Conservation (phyloP, 1,284 basidiomycete species). For the Trametes pubescens region DNA sequence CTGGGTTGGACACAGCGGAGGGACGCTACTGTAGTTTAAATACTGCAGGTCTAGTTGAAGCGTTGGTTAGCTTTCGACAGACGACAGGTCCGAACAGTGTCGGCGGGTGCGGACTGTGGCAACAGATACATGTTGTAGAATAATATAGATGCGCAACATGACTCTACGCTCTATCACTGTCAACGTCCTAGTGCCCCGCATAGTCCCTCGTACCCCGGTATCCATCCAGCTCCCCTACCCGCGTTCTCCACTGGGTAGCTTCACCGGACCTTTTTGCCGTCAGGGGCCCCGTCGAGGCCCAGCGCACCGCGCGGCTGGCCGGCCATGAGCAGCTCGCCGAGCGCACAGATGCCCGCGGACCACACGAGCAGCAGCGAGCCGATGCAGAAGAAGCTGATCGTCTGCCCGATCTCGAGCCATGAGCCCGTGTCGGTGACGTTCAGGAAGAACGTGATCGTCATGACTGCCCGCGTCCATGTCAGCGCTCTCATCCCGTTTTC, state of each 20-base stretch:
- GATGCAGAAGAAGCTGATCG: conserved; percentile 90
- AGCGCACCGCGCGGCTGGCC: conserved; percentile 17
- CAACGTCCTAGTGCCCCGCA: neutral
- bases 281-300: too few relatives aligned
- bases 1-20: neutral
- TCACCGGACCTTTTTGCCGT: neutral
- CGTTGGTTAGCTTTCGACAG: neutral
- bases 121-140: conserved; percentile 17
- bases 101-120: neutral
- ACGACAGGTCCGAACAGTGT: neutral
- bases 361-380: conserved; percentile 82
- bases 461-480: conserved; percentile 51
- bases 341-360: conserved; percentile 77
- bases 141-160: conserved; percentile 17
- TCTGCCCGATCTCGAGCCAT: conserved; percentile 92
- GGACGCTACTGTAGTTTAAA: neutral
- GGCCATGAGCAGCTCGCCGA: conserved; percentile 72
- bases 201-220: neutral
- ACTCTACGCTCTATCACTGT: neutral
- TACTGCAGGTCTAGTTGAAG: neutral
- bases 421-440: conserved; percentile 84
- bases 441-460: conserved; percentile 88
- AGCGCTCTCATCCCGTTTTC: neutral
- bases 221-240: neutral
- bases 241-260: neutral